Evolutionary conservation across 495 filamentous ascomycete species (phyloP).

Genomic region (Hypoxylon perforatum): DNA sequence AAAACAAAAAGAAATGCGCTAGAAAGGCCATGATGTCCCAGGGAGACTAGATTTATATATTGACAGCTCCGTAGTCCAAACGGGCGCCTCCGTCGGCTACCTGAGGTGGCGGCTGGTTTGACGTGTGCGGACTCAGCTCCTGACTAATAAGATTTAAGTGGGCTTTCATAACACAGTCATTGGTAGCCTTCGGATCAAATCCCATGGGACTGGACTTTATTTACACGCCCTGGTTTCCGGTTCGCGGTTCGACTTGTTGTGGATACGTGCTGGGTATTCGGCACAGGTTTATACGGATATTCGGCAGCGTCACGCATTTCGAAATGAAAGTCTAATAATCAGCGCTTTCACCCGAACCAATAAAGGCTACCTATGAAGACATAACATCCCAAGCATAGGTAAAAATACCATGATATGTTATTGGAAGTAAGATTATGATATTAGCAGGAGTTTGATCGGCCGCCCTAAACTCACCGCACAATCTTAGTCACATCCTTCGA

Average conservation of each 20-base stretch:
- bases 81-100: neutral
- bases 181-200: slow-evolving; percentile 1
- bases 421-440: no score
- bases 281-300: neutral
- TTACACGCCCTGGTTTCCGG: slow-evolving; percentile 8
- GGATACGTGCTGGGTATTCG: slow-evolving; percentile 12
- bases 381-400: no score
- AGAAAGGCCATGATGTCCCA: neutral
- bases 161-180: slow-evolving; percentile 5
- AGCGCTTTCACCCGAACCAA: no score
- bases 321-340: no score
- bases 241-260: slow-evolving; percentile 8
- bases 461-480: no score
- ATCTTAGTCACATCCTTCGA: no score
- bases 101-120: slow-evolving; percentile 17
- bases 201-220: slow-evolving; percentile 13
- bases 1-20: neutral
- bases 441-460: no score
- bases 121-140: slow-evolving; percentile 26
- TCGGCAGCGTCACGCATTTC: neutral
- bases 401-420: no score
- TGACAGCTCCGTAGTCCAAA: neutral
- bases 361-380: no score
- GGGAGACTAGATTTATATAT: slow-evolving; percentile 10
- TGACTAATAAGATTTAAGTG: slow-evolving; percentile 8